Percentiles rank a stretch among this genome's conserved stretches.
phyloP scores from a whole-genome alignment of 768 basidiomycete genomes.

The Hypholoma sublateritium region DNA sequence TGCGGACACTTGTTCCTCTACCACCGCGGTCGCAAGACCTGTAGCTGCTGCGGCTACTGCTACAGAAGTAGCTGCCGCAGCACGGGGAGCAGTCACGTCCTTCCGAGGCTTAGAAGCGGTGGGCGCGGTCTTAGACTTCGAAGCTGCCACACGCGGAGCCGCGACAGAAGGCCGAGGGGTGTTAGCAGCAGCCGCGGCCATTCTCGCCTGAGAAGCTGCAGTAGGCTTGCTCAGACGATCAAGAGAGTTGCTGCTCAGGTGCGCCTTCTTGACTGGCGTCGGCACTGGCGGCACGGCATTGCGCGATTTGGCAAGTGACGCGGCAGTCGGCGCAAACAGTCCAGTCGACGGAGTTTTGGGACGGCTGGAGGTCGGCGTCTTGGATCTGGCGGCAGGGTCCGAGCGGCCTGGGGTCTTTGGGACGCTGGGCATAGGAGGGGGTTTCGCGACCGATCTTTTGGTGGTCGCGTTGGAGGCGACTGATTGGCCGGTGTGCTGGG shows the following conservation, averaged over 20 bases:
- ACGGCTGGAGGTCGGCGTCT: slow-evolving; percentile 35
- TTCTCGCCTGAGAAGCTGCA: slow-evolving; percentile 70
- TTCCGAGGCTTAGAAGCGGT: slow-evolving; percentile 14
- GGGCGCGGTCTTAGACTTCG: slow-evolving; percentile 21
- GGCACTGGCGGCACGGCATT: slow-evolving; percentile 47
- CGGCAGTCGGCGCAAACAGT: slow-evolving; percentile 80
- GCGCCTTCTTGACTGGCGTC: slow-evolving; percentile 53
- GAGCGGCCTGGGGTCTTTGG: slow-evolving; percentile 26
- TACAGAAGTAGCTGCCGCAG: slow-evolving; percentile 22
- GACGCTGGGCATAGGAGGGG: slow-evolving; percentile 7
- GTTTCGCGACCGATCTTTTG: slow-evolving; percentile 21
- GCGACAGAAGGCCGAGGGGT: slow-evolving; percentile 8
- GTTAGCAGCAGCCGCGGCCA: slow-evolving; percentile 42
- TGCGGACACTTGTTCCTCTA: slow-evolving; percentile 8
- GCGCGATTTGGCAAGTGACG: slow-evolving; percentile 72
- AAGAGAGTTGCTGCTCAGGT: slow-evolving; percentile 49
- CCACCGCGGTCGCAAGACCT: slow-evolving; percentile 11
- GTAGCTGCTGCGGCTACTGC: slow-evolving; percentile 12
- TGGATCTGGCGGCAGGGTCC: slow-evolving; percentile 24
- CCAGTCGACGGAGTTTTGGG: slow-evolving; percentile 68
- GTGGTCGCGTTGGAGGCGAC: slow-evolving; percentile 21
- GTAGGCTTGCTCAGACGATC: slow-evolving; percentile 83
- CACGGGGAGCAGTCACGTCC: not conserved
- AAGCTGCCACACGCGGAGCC: slow-evolving; percentile 16
- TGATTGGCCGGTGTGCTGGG: slow-evolving; percentile 34